These are phyloP conservation scores for Colletotrichum gigasporum DNA, from an alignment of 2,329 filamentous ascomycete species.

Conservation along the genomic window DNA sequence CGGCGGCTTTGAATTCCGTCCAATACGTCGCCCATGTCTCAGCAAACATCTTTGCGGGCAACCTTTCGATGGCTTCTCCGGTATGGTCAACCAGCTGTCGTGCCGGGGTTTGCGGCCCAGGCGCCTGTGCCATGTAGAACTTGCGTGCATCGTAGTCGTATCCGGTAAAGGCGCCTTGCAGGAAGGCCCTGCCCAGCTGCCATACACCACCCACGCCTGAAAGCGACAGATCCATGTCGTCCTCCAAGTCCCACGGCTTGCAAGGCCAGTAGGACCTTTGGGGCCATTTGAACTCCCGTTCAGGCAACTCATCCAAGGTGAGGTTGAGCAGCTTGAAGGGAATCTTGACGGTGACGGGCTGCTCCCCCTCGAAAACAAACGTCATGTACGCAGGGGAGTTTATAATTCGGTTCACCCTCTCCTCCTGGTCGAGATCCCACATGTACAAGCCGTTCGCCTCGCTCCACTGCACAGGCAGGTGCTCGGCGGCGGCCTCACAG, in stretches of 20 bases:
- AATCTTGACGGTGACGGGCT: not conserved
- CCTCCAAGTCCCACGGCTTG: not conserved
- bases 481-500: not conserved
- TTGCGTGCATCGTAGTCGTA: not conserved
- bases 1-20: no score
- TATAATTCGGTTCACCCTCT: not conserved
- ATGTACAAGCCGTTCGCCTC: not conserved
- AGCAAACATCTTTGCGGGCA: no score
- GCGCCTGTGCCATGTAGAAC: not conserved
- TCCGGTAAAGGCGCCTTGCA: not conserved
- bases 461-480: not conserved
- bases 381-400: not conserved
- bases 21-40: no score
- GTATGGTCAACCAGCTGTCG: no score
- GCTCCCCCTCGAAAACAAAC: not conserved
- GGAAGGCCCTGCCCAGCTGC: not conserved
- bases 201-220: no score
- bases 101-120: no score
- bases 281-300: no score
- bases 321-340: not conserved
- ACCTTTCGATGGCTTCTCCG: no score
- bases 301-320: not conserved
- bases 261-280: slow-evolving; percentile 1
- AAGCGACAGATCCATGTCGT: not conserved
- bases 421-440: no score